Conservation (phyloP, 2,329 filamentous ascomycete species). For the Aspergillus brasiliensis region DNA sequence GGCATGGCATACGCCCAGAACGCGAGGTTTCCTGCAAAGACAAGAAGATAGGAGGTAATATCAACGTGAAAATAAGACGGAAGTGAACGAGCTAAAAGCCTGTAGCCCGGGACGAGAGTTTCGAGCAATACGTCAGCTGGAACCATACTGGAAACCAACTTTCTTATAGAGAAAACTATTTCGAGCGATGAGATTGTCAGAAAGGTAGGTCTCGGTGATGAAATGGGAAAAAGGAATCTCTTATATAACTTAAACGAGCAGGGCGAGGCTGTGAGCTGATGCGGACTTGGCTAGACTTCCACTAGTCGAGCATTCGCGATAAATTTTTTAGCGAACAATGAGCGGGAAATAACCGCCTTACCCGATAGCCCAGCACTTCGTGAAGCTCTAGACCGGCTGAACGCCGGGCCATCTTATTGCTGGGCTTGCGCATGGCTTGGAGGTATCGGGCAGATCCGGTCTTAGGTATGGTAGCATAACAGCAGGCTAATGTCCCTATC, state of each 20-base stretch:
- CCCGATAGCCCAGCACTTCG: no score
- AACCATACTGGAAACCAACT: neutral
- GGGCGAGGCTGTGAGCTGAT: no score
- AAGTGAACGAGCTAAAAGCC: slow-evolving; percentile 47
- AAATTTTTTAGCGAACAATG: no score
- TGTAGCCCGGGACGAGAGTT: slow-evolving; percentile 52
- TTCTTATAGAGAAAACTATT: no score
- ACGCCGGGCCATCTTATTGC: neutral
- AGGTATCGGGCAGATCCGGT: neutral
- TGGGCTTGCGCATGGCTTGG: neutral
- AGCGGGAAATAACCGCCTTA: no score
- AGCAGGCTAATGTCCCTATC: neutral
- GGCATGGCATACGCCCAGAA: slow-evolving; percentile 30
- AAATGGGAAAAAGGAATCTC: no score
- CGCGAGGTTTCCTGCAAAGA: slow-evolving; percentile 44
- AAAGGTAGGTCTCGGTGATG: no score
- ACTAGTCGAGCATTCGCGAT: no score
- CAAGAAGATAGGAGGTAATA: slow-evolving; percentile 48
- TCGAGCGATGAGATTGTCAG: no score
- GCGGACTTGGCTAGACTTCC: no score
- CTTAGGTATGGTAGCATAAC: neutral
- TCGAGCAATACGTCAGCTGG: slow-evolving; percentile 39
- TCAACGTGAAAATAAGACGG: slow-evolving; percentile 47
- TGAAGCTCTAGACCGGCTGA: no score
- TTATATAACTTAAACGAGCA: no score